Base-by-base conservation (phyloP, 352 stramenopile genomes). In the Pythium biforme region DNA sequence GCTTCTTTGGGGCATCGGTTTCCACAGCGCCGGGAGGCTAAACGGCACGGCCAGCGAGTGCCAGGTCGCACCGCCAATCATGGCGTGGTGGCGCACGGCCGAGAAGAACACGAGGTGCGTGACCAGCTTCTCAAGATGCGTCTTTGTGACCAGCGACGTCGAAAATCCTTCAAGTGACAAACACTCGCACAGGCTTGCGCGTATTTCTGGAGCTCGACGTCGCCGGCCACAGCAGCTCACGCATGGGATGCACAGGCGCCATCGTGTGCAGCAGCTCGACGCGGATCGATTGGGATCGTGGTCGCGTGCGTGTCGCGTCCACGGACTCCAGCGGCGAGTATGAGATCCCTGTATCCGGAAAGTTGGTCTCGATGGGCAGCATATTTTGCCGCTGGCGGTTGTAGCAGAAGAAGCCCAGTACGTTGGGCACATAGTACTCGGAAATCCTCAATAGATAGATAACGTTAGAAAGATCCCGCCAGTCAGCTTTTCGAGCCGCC, bases 151-250 rank as follows among this genome's bases (percentile, higher is more conserved):
- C 23, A 83, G 65, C 0, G 25, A 3, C 0, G 62, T 14, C 74
- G 73, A 29, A 83, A 86, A 6, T 64, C 73, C 8, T 72, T 47
- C 14, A 85, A 58, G 19, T 74, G 53, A 1, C 64, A 49, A 0
- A 86, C 29, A 19, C 39, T n/a, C 5, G 74, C 65, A 26, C 68
- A 66, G 17, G 53, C 62, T 6, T 23, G 20, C 0, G 75, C 71
- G 75, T 75, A 87, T 19, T 62, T 75, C 46, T 87, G 77, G 19
- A 86, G 59, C 52, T 86, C 77, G 7, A 52, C 50, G 45, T 86
- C 77, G 20, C 37, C 15, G 33, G 7, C 53, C 19, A 82, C 45
- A 4, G 54, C n/a, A n/a, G n/a, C n/a, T n/a, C n/a, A n/a, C n/a
- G n/a, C n/a, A n/a, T n/a, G n/a, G n/a, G n/a, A n/a, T n/a, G n/a